Evolutionary conservation across 2,329 filamentous ascomycete species (phyloP), one percentile per base, ranked within the genome.

Genomic region (Cladosporium sp.): DNA sequence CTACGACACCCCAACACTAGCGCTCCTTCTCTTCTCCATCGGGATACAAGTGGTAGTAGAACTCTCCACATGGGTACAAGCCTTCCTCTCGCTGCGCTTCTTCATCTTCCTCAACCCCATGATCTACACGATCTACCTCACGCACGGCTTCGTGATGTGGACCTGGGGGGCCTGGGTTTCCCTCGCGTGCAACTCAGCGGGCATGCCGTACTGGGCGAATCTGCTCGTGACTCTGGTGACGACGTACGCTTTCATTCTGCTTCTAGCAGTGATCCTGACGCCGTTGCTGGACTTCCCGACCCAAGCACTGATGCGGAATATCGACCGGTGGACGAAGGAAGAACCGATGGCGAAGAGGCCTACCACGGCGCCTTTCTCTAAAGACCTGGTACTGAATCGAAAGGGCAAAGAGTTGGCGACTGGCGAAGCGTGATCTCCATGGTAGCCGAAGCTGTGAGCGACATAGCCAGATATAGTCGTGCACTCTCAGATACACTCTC

Each of bases 121-220:
- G 65, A 75, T 78, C 63, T 78, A 78, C 65, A 78, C 75, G 47
- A 77, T 80, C 59, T 80, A 80, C 63, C 63, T 80, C 5, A 70
- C 78, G 51, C 77, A 80, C 63, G 77, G 77, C 37, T 49, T 80
- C 65, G 59, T 81, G 65, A 68, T 82, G 76, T 75, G 73, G 73
- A 70, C 64, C 25, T 74, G 71, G 68, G 73, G 73, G 20, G 67
- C 68, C 22, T 75, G 72, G 72, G 67, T 74, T 30, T 64, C 71
- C 58, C 61, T 74, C 1, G 60, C 67, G 45, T 66, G 75, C 12
- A 71, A 71, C 3, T 58, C 63, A 0, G 67, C 64, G 2, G 66
- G 63, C 15, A 62, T 73, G 37, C 61, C 63, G 2, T 75, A 74
- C 60, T 70, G 72, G 45, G 61, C 70, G 47, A 71, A 69, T 22